Conservation (phyloP, 1,139 yeast genomes). For the Suhomyces bokatorum region DNA sequence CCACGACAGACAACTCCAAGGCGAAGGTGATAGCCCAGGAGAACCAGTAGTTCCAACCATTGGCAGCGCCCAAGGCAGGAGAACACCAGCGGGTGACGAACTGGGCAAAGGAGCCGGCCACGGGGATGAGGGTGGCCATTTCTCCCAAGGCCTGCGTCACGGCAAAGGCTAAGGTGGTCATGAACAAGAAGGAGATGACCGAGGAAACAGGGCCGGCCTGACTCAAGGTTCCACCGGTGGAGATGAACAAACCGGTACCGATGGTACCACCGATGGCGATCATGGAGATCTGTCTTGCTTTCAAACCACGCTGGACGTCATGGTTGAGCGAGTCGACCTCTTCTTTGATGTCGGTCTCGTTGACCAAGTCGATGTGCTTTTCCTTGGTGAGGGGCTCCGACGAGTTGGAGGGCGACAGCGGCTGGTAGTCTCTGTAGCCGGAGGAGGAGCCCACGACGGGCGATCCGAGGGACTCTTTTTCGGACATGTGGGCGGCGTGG, state of each 20-base stretch:
- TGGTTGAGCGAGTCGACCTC: constrained; percentile 16
- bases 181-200: constrained; percentile 62
- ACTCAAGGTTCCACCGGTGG: constrained; percentile 54
- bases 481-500: constrained; percentile 3
- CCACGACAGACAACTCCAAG: constrained; percentile 76
- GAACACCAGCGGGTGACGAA: constrained; percentile 61
- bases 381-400: constrained; percentile 14
- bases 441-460: constrained; percentile 7
- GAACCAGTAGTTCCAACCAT: constrained; percentile 86
- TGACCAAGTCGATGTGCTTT: constrained; percentile 16
- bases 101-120: constrained; percentile 62
- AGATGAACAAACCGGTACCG: constrained; percentile 65
- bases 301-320: constrained; percentile 41
- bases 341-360: constrained; percentile 14
- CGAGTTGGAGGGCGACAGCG: constrained; percentile 11
- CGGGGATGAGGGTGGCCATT: constrained; percentile 73
- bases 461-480: constrained; percentile 6
- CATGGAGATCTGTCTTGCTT: constrained; percentile 42
- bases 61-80: constrained; percentile 74
- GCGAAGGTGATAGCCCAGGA: constrained; percentile 86
- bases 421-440: constrained; percentile 8
- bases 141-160: constrained; percentile 75
- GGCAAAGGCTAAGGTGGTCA: constrained; percentile 63
- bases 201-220: constrained; percentile 75
- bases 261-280: constrained; percentile 52